phyloP scores from a whole-genome alignment of 1,139 yeast genomes.

The Torulaspora globosa region DNA sequence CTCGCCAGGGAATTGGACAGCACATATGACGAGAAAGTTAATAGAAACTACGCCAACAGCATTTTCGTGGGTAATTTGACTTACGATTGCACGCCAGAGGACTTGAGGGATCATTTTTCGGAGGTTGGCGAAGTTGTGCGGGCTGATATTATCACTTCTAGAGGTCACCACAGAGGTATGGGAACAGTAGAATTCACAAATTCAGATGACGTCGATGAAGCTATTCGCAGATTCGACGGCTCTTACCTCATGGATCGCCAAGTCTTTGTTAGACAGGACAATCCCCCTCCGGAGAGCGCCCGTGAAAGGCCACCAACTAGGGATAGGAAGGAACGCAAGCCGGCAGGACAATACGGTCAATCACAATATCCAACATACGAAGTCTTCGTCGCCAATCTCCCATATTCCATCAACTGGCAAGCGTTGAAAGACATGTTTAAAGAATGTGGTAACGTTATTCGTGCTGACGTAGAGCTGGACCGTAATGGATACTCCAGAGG shows the following conservation, averaged over 20 bases:
- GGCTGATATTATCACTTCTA: slow-evolving; percentile 81
- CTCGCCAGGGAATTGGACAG: slow-evolving; percentile 33
- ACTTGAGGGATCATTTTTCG: slow-evolving; percentile 56
- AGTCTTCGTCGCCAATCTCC: slow-evolving; percentile 77
- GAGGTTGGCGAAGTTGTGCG: slow-evolving; percentile 69
- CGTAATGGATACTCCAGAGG: slow-evolving; percentile 79
- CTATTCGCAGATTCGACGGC: slow-evolving; percentile 70
- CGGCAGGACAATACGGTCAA: slow-evolving; percentile 18
- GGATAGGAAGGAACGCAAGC: slow-evolving; percentile 18
- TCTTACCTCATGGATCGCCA: slow-evolving; percentile 68
- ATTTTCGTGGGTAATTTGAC: slow-evolving; percentile 73
- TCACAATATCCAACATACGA: slow-evolving; percentile 49
- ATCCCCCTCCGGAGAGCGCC: slow-evolving; percentile 58
- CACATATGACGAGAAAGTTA: slow-evolving; percentile 42
- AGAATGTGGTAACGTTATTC: slow-evolving; percentile 65
- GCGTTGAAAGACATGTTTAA: slow-evolving; percentile 80
- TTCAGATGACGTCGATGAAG: slow-evolving; percentile 65
- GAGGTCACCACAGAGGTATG: slow-evolving; percentile 87
- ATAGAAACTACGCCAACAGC: slow-evolving; percentile 65
- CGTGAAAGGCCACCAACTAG: slow-evolving; percentile 17
- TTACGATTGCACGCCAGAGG: slow-evolving; percentile 55
- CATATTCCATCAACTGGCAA: slow-evolving; percentile 79
- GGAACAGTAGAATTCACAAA: slow-evolving; percentile 84
- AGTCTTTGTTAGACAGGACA: slow-evolving; percentile 85
- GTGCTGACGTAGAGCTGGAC: slow-evolving; percentile 75